phyloP scores from a whole-genome alignment of 2,329 filamentous ascomycete genomes.

The Zarea fungicola region DNA sequence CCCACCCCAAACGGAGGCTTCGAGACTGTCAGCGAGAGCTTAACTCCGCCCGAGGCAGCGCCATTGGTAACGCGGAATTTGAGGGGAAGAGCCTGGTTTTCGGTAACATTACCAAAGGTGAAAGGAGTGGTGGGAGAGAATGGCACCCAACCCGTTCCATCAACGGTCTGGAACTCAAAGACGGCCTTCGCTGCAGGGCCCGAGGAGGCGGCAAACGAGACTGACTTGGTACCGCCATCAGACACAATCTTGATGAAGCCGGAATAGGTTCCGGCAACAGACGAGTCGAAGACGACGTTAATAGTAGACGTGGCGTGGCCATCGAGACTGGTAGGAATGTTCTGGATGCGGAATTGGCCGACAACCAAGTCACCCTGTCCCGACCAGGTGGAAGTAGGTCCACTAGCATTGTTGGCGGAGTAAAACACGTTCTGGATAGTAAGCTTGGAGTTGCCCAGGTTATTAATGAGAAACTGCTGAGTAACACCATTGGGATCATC shows the following conservation, averaged over 20 bases:
- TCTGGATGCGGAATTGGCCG: constrained; percentile 44
- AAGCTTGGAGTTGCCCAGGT: constrained; percentile 43
- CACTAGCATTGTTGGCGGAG: constrained; percentile 37
- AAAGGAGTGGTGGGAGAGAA: constrained; percentile 41
- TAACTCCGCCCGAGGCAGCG: constrained; percentile 39
- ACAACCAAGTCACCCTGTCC: constrained; percentile 32
- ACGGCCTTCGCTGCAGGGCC: constrained; percentile 44
- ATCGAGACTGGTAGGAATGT: constrained; percentile 40
- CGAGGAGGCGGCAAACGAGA: constrained; percentile 44
- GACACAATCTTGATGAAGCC: constrained; percentile 44
- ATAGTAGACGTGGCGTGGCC: constrained; percentile 36
- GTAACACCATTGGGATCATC: constrained; percentile 30
- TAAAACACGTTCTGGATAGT: constrained; percentile 40
- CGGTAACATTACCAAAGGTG: constrained; percentile 50
- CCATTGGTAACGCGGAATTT: constrained; percentile 50
- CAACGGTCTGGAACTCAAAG: constrained; percentile 49
- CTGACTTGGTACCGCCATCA: constrained; percentile 42
- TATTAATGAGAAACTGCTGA: constrained; percentile 43
- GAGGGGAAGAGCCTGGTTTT: constrained; percentile 43
- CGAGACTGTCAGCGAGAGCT: constrained; percentile 52
- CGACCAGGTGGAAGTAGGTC: constrained; percentile 38
- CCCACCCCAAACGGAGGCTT: constrained; percentile 54
- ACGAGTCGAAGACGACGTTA: constrained; percentile 42
- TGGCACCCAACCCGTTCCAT: constrained; percentile 45
- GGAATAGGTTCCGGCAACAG: constrained; percentile 40